These are phyloP conservation scores for Bipolaris victoriae DNA, from an alignment of 2,329 filamentous ascomycete genomes.

Conservation along the genomic window DNA sequence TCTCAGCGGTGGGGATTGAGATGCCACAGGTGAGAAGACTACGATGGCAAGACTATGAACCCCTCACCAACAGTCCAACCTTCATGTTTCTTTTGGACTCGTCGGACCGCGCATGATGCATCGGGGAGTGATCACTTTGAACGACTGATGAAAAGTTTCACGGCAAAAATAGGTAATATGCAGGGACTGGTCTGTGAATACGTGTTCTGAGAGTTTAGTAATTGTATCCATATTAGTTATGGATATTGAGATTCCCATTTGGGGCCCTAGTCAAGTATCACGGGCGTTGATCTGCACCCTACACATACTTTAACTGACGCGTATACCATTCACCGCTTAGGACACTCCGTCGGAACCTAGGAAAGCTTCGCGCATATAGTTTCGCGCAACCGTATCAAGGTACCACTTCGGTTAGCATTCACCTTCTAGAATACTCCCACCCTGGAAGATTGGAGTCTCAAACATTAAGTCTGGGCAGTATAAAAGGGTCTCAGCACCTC, in stretches of 20 bases:
- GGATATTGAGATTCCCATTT: neutral
- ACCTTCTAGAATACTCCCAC: too few species aligned
- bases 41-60: too few species aligned
- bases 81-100: too few species aligned
- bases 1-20: neutral
- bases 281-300: neutral
- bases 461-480: neutral
- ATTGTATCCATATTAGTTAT: neutral
- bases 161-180: neutral
- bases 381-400: neutral
- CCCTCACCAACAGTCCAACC: too few species aligned
- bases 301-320: neutral
- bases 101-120: too few species aligned
- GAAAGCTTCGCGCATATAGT: neutral
- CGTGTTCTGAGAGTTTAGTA: neutral
- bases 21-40: too few species aligned
- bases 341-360: neutral
- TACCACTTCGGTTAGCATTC: too few species aligned
- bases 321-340: neutral
- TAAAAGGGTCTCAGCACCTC: slow-evolving; percentile 1
- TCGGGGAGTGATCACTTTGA: too few species aligned
- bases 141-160: neutral
- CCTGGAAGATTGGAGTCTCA: too few species aligned
- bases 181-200: neutral
- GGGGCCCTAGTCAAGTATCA: neutral